Percentiles rank a stretch among this genome's conserved stretches.
Conservation (phyloP, 1,139 yeast species). For the Candida sp. region DNA sequence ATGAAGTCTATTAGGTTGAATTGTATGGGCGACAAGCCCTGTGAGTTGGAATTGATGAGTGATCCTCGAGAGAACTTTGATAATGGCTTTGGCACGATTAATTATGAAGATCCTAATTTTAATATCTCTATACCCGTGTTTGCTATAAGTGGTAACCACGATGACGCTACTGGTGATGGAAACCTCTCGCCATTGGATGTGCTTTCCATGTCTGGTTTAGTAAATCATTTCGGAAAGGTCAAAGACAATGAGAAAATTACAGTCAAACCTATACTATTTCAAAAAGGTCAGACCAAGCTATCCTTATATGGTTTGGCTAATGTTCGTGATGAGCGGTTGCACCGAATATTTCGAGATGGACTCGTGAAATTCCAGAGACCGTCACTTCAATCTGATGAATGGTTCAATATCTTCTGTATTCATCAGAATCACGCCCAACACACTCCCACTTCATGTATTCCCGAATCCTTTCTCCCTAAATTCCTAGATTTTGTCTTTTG, state of each 20-base stretch:
- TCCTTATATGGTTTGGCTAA: conserved; percentile 90
- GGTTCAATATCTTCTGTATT: conserved; percentile 87
- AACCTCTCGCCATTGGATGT: conserved; percentile 84
- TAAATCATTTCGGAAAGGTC: conserved; percentile 84
- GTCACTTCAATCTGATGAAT: conserved; percentile 50
- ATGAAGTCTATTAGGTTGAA: conserved; percentile 65
- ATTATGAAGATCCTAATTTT: conserved; percentile 86
- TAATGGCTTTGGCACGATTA: conserved; percentile 63
- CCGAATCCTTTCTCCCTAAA: conserved; percentile 78
- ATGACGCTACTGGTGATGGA: conserved; percentile 91
- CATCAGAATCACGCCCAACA: conserved; percentile 90
- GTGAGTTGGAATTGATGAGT: conserved; percentile 79
- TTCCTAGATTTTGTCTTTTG: conserved; percentile 82
- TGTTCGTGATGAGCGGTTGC: conserved; percentile 85
- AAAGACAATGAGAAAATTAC: conserved; percentile 71
- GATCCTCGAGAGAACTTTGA: conserved; percentile 67
- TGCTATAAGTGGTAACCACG: conserved; percentile 96
- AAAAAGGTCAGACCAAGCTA: conserved; percentile 76
- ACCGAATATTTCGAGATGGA: conserved; percentile 78
- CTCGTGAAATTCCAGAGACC: conserved; percentile 80
- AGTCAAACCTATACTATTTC: conserved; percentile 75
- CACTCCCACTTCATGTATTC: conserved; percentile 76
- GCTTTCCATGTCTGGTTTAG: conserved; percentile 73
- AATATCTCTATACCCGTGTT: conserved; percentile 91
- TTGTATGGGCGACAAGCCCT: conserved; percentile 86